Percentiles rank a stretch among this genome's conserved stretches.
These are phyloP conservation scores for Plasmodium vinckei DNA, from an alignment of 169 alveolate genomes.

Conservation along the genomic window DNA sequence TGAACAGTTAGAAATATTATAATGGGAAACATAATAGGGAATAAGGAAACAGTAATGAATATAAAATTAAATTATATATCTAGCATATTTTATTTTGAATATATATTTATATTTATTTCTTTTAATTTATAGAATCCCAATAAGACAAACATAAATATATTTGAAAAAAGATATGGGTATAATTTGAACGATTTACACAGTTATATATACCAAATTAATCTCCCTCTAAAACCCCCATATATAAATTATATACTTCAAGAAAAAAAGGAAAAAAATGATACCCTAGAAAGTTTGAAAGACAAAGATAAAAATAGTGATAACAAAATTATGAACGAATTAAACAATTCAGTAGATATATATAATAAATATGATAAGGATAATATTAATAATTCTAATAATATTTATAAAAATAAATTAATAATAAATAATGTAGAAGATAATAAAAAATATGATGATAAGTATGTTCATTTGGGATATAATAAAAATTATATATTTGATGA, in stretches of 20 bases:
- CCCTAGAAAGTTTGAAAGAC: neutral
- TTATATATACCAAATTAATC: constrained; percentile 45
- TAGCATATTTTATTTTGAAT: neutral
- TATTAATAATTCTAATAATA: constrained; percentile 39
- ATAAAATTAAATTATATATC: neutral
- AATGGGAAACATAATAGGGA: constrained; percentile 51
- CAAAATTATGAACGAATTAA: neutral
- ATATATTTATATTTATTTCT: neutral
- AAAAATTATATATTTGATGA: constrained; percentile 29
- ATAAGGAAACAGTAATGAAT: constrained; percentile 24
- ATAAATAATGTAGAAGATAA: constrained; percentile 5
- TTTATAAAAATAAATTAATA: constrained; percentile 52
- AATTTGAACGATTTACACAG: constrained; percentile 63
- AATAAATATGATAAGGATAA: constrained; percentile 31
- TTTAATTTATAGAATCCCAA: constrained; percentile 17
- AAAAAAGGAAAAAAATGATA: neutral
- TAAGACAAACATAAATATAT: constrained; percentile 33
- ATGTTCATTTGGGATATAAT: constrained; percentile 37
- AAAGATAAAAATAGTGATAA: neutral
- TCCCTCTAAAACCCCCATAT: constrained; percentile 58
- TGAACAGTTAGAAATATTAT: neutral
- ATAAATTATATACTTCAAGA: constrained; percentile 37
- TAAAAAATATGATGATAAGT: constrained; percentile 44
- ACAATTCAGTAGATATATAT: constrained; percentile 23
- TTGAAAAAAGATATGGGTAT: constrained; percentile 60